Conservation (phyloP, 169 alveolate genomes). For the Plasmodium inui region DNA sequence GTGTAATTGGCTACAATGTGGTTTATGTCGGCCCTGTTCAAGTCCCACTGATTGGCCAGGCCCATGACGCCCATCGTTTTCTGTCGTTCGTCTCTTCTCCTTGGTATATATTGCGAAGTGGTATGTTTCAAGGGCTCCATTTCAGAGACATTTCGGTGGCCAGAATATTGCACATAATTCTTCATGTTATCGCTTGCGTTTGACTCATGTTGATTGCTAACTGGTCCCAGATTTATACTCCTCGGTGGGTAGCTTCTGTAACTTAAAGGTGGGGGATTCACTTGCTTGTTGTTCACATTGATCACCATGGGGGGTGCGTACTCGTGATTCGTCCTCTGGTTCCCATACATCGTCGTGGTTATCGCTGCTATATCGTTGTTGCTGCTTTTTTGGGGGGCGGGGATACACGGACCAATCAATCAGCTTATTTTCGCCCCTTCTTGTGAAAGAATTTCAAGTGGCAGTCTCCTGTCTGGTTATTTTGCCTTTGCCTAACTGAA, state of each 20-base stretch:
- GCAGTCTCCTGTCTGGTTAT: neutral
- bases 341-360: constrained; percentile 10
- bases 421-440: neutral
- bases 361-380: neutral
- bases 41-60: neutral
- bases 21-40: neutral
- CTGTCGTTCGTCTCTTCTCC: constrained; percentile 17
- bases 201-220: constrained; percentile 12
- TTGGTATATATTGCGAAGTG: constrained; percentile 30
- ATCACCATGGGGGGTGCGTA: constrained; percentile 47
- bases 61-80: neutral
- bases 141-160: neutral
- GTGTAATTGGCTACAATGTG: neutral
- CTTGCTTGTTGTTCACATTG: constrained; percentile 19
- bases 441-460: neutral
- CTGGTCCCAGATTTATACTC: neutral
- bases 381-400: neutral
- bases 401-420: neutral
- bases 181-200: constrained; percentile 7
- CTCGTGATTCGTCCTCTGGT: constrained; percentile 24
- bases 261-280: constrained; percentile 3
- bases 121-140: constrained; percentile 23
- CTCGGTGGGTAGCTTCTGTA: neutral
- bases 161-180: constrained; percentile 3
- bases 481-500: neutral